Base-by-base conservation (phyloP, 768 basidiomycete genomes). In the Lactarius trivialis region DNA sequence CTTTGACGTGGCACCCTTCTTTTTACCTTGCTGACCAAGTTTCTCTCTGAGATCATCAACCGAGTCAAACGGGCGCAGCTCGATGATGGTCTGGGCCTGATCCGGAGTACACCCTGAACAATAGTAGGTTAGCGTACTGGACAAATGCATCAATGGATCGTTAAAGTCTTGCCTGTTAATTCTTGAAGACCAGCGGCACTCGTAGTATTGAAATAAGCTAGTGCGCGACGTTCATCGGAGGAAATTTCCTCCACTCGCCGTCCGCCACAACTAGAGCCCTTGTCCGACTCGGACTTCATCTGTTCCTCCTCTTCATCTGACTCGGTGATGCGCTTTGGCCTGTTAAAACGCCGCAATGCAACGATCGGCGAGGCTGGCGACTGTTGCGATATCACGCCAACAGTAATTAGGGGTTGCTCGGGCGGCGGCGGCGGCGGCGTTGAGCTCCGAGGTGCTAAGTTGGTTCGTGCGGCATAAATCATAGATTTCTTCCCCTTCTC, bases 401-500 rank as follows among this genome's bases (percentile, higher is more conserved):
- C 78, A 33, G 78, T 71, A 43, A 74, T 56, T 43, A 74, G 71
- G 41, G 77, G 79, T n/a, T 70, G 68, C n/a, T n/a, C n/a, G n/a
- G n/a, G n/a, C 2, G 62, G 53, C 1, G 76, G 72, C 39, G 82
- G 78, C 1, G 80, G 76, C 1, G 80, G 76, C 17, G 80, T 71
- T 34, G 65, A 37, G 60, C 48, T 41, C 61, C 50, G 15, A 63
- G 60, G 24, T 65, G 69, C 82, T 37, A 86, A 74, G 32, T 75
- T 73, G 41, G 78, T 72, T 60, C 87, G 81, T 65, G 86, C 87
- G 45, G 86, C 85, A 67, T 91, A 91, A 55, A 92, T 92, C 71
- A 84, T 79, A n/a, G 90, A 91, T 69, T 83, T 86, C 73, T 88
- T 91, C 24, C 85, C 88, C 72, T 89, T 85, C 74, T 90, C 88